Evolutionary conservation across 495 filamentous ascomycete species (phyloP).

Genomic region (Tuber microsphaerosporum): DNA sequence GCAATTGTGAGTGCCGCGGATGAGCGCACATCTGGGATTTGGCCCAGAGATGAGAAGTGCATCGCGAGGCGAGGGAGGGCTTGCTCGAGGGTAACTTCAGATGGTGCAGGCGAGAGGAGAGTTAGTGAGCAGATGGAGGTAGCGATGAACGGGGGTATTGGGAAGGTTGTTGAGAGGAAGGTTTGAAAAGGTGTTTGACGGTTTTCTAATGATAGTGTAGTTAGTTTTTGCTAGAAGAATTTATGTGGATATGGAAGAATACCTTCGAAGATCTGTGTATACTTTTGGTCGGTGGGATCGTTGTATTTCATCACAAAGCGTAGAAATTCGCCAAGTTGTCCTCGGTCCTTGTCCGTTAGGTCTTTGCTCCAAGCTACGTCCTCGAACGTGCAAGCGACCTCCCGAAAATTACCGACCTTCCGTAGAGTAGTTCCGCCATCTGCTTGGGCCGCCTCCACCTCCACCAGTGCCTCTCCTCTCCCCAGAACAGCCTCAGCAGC

Average conservation of each 20-base stretch:
- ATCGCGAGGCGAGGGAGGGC: conserved; percentile 64
- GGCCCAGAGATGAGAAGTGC: conserved; percentile 77
- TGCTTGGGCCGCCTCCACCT: background rate
- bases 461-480: background rate
- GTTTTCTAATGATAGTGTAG: conserved; percentile 1
- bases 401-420: conserved; percentile 63
- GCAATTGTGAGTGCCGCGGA: conserved; percentile 38
- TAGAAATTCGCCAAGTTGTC: conserved; percentile 34
- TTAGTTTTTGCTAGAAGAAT: conserved; percentile 4
- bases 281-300: conserved; percentile 25
- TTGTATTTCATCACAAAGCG: conserved; percentile 33
- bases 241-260: background rate
- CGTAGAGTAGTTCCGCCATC: conserved; percentile 43
- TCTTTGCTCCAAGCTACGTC: conserved; percentile 36
- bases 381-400: conserved; percentile 43
- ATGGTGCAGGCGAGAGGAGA: conserved; percentile 55
- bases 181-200: conserved; percentile 13
- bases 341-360: conserved; percentile 35
- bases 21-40: conserved; percentile 36
- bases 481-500: conserved; percentile 11
- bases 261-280: conserved; percentile 20
- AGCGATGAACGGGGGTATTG: conserved; percentile 62
- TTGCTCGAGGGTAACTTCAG: conserved; percentile 55
- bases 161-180: conserved; percentile 65
- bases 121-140: conserved; percentile 71